A percentile compares a stretch with the other conserved stretches of the same genome.
phyloP scores from a whole-genome alignment of 2,329 filamentous ascomycete genomes.

The Aquanectria penicillioides region DNA sequence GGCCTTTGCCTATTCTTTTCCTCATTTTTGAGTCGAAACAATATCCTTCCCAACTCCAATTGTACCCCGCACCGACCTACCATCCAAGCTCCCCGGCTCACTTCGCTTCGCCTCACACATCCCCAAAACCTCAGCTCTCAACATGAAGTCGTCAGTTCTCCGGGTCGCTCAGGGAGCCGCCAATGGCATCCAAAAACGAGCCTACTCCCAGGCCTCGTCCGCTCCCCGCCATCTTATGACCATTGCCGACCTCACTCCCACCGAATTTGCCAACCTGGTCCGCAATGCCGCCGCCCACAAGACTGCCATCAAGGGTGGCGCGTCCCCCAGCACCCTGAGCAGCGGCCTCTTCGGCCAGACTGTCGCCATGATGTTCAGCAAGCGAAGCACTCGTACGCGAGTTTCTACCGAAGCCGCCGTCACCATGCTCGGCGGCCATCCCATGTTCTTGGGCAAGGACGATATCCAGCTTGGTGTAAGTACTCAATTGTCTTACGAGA shows the following conservation, averaged over 20 bases:
- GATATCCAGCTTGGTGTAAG: slow-evolving; percentile 92
- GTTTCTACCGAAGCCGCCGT: slow-evolving; percentile 94
- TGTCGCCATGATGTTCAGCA: slow-evolving; percentile 96
- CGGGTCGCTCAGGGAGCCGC: slow-evolving; percentile 47
- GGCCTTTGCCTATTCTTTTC: background rate
- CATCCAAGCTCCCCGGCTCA: no score
- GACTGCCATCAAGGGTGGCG: slow-evolving; percentile 75
- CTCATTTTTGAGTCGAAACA: no score
- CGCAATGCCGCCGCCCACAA: slow-evolving; percentile 85
- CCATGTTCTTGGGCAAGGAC: slow-evolving; percentile 95
- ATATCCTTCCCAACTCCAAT: background rate
- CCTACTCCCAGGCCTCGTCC: slow-evolving; percentile 52
- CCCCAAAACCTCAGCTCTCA: slow-evolving; percentile 16
- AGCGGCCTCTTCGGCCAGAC: slow-evolving; percentile 78
- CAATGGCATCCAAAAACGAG: slow-evolving; percentile 52
- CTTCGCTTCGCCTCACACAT: background rate
- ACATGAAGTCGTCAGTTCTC: slow-evolving; percentile 48
- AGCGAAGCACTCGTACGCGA: slow-evolving; percentile 91
- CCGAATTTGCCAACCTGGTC: slow-evolving; percentile 84
- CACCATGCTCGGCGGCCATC: slow-evolving; percentile 86
- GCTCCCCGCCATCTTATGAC: slow-evolving; percentile 87
- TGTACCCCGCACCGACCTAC: background rate
- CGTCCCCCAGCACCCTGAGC: slow-evolving; percentile 63
- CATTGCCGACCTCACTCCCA: slow-evolving; percentile 83
- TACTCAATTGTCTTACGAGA: background rate